phyloP scores from a whole-genome alignment of 192 early-diverging fungal genomes.

The Backusella luteola region DNA sequence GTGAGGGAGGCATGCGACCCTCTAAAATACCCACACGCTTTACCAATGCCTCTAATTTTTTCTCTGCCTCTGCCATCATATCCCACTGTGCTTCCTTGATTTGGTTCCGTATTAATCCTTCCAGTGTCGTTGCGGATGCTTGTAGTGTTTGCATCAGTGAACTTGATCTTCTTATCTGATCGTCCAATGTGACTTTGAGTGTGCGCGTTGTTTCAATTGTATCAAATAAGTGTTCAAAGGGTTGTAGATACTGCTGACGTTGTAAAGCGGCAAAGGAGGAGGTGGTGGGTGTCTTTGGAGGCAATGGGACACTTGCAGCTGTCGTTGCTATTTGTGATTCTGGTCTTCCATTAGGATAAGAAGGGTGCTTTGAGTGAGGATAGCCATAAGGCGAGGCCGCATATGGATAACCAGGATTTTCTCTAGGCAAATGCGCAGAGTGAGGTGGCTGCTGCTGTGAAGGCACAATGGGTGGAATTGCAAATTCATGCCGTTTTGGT shows the following conservation, averaged over 20 bases:
- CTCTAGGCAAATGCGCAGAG: not conserved
- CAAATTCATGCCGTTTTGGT: conserved; percentile 21
- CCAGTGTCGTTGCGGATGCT: conserved; percentile 71
- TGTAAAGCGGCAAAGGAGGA: conserved; percentile 41
- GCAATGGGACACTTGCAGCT: conserved; percentile 27
- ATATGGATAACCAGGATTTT: not conserved
- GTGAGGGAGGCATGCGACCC: not conserved
- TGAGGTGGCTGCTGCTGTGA: conserved; percentile 27
- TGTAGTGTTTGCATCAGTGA: conserved; percentile 75
- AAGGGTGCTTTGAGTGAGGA: not conserved
- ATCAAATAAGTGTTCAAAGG: conserved; percentile 55
- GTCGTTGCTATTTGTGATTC: conserved; percentile 14
- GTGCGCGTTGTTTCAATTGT: conserved; percentile 58
- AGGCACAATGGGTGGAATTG: conserved; percentile 37
- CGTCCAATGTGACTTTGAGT: conserved; percentile 67
- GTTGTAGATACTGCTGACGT: conserved; percentile 53
- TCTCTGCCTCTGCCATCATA: conserved; percentile 49
- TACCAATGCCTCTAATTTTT: conserved; percentile 34
- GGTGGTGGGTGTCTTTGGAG: conserved; percentile 54
- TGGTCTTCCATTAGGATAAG: not conserved
- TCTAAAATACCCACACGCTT: conserved; percentile 22
- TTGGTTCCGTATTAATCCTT: conserved; percentile 71
- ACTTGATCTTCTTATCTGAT: conserved; percentile 71
- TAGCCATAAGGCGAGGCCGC: not conserved
- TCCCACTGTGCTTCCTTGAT: conserved; percentile 73